A percentile compares a stretch with the other conserved stretches of the same genome.
Evolutionary conservation across 2,329 filamentous ascomycete species (phyloP).

Genomic region (Cercospora sojina): DNA sequence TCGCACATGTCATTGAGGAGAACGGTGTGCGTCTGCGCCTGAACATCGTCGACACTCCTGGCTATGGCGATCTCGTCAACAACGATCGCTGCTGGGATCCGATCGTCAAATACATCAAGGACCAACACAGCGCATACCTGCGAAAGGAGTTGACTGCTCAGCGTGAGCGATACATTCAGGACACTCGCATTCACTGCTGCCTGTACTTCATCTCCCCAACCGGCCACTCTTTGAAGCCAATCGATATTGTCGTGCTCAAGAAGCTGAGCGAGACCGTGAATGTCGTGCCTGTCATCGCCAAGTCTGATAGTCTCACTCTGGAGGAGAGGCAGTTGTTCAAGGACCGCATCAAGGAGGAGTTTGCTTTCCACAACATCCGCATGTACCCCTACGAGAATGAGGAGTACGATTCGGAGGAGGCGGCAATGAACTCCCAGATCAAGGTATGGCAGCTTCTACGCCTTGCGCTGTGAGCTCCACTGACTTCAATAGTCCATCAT

Average conservation of each 20-base stretch:
- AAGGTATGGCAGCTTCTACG: slow-evolving; percentile 61
- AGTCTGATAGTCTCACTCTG: slow-evolving; percentile 91
- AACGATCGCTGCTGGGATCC: slow-evolving; percentile 99
- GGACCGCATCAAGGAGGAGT: slow-evolving; percentile 98
- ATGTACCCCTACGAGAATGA: slow-evolving; percentile 99
- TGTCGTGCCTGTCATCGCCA: slow-evolving; percentile 97
- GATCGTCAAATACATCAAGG: slow-evolving; percentile 99
- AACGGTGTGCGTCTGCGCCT: slow-evolving; percentile 95
- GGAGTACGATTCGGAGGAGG: slow-evolving; percentile 96
- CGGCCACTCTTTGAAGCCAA: slow-evolving; percentile 96
- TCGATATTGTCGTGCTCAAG: slow-evolving; percentile 99
- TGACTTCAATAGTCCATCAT: slow-evolving; percentile 68
- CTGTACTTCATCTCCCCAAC: slow-evolving; percentile 99
- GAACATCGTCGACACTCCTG: slow-evolving; percentile 98
- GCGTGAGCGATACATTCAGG: slow-evolving; percentile 98
- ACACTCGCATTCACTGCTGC: slow-evolving; percentile 98
- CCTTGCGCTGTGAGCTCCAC: neutral
- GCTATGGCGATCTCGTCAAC: slow-evolving; percentile 98
- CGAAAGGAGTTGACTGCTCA: slow-evolving; percentile 99
- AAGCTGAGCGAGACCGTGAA: slow-evolving; percentile 99
- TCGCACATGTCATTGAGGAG: slow-evolving; percentile 98
- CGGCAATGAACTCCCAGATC: slow-evolving; percentile 88
- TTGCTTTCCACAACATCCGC: slow-evolving; percentile 98
- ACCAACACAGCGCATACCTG: slow-evolving; percentile 98
- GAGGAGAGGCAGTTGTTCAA: slow-evolving; percentile 97